phyloP scores from a whole-genome alignment of 2,329 filamentous ascomycete genomes.

The Epicoccum nigrum region DNA sequence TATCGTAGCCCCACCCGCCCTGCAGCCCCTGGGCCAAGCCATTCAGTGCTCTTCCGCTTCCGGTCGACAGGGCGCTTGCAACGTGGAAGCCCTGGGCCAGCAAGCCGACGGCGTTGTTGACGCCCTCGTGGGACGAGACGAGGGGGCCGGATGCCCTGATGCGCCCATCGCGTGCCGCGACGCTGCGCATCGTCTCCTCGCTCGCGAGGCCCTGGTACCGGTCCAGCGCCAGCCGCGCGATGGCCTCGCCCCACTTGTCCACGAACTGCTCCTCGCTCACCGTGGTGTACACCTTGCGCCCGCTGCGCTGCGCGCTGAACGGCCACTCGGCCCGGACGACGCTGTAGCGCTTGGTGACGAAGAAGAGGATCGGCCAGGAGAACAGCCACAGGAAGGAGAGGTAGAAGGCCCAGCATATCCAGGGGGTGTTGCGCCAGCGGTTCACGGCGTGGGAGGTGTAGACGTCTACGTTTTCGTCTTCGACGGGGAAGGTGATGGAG shows the following conservation, averaged over 20 bases:
- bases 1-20: slow-evolving; percentile 45
- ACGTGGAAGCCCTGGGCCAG: slow-evolving; percentile 43
- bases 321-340: slow-evolving; percentile 68
- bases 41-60: slow-evolving; percentile 13
- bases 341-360: slow-evolving; percentile 70
- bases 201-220: slow-evolving; percentile 63
- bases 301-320: slow-evolving; percentile 53
- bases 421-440: slow-evolving; percentile 66
- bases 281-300: slow-evolving; percentile 56
- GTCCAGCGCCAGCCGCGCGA: slow-evolving; percentile 65
- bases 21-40: slow-evolving; percentile 28
- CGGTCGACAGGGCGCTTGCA: slow-evolving; percentile 35
- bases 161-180: slow-evolving; percentile 47
- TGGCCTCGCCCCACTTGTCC: slow-evolving; percentile 65
- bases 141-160: slow-evolving; percentile 49
- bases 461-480: slow-evolving; percentile 63
- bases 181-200: slow-evolving; percentile 48
- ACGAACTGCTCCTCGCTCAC: slow-evolving; percentile 64
- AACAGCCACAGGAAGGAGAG: slow-evolving; percentile 72
- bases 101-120: slow-evolving; percentile 42
- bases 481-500: slow-evolving; percentile 64
- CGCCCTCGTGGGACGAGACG: slow-evolving; percentile 36
- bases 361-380: slow-evolving; percentile 72
- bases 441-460: slow-evolving; percentile 69
- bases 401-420: slow-evolving; percentile 70